These are phyloP conservation scores for Tuber umbilicatum DNA, from an alignment of 495 filamentous ascomycete species.

Conservation along the genomic window DNA sequence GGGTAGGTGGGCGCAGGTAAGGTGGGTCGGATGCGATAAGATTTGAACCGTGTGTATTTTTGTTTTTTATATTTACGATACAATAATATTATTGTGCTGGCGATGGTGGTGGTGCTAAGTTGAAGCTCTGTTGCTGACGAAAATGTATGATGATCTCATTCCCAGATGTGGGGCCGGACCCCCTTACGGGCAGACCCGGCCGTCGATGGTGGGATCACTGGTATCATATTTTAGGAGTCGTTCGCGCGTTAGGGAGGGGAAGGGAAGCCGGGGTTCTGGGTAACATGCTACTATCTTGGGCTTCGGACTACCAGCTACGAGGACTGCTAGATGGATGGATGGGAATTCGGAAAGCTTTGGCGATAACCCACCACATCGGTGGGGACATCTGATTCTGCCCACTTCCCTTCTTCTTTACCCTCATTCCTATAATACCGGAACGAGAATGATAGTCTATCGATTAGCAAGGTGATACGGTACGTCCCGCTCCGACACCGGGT, in stretches of 20 bases:
- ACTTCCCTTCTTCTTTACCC: neutral
- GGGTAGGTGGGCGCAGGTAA: neutral
- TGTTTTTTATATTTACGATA: neutral
- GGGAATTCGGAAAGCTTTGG: neutral
- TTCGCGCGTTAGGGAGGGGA: neutral
- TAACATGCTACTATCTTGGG: neutral
- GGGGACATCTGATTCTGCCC: neutral
- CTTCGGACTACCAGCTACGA: neutral
- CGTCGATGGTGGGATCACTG: neutral
- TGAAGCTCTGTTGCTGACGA: neutral
- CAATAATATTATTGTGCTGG: neutral
- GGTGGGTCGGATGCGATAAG: neutral
- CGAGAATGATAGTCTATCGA: neutral
- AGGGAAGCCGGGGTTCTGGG: neutral
- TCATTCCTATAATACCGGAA: neutral
- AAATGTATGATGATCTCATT: neutral
- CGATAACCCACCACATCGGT: neutral
- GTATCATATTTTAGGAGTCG: neutral
- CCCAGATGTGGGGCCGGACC: neutral
- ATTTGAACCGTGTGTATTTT: neutral
- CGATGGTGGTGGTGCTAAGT: neutral
- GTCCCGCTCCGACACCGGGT: neutral
- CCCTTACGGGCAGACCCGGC: neutral
- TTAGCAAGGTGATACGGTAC: neutral
- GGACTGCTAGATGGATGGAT: neutral